Base-by-base conservation (phyloP, 352 stramenopile species). In the Globisporangium camurandrum region DNA sequence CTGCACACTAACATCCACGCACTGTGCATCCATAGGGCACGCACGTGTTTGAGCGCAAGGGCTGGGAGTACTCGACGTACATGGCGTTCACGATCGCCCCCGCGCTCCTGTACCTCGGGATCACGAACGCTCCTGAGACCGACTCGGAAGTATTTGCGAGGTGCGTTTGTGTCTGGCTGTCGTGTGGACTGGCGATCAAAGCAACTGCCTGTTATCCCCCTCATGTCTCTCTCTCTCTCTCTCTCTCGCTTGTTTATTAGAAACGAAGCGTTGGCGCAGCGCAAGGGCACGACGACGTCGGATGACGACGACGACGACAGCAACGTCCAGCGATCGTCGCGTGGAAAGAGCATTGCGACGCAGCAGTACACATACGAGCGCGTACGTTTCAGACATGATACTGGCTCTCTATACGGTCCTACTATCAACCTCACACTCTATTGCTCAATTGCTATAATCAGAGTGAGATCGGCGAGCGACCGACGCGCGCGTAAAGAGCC, bases 61-160 rank as follows among this genome's bases (percentile, higher is more conserved):
- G 82, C 26, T 93, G 78, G 74, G 79, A 93, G 62, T 86, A 84
- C 59, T 91, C 79, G 20, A 71, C 66, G 33, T 88, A 89, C 64
- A 71, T 89, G 67, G 75, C 66, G 9, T 77, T 93, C 57, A 43
- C 89, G 20, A 76, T 76, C 16, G 79, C 64, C 22, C 79, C 82
- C 5, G 61, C 87, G 43, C 47, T 93, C 30, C 74, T 93, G 39
- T 87, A 77, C 56, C 54, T 93, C 45, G 82, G 82, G 8, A 64
- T 93, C 46, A 85, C 63, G 37, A 90, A 91, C 66, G 77, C 65
- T 30, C 79, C 82, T 4, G 79, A 93, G 62, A 90, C 77, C 44
- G 71, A 93, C 67, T 89, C 78, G 65, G 74, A 91, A 50, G 75
- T 88, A 23, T 87, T 86, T 49, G 82, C 77, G 17, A 73, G 79